Evolutionary conservation across 331 rosid genomes (phyloP).

Genomic region (Telfairia occidentalis): DNA sequence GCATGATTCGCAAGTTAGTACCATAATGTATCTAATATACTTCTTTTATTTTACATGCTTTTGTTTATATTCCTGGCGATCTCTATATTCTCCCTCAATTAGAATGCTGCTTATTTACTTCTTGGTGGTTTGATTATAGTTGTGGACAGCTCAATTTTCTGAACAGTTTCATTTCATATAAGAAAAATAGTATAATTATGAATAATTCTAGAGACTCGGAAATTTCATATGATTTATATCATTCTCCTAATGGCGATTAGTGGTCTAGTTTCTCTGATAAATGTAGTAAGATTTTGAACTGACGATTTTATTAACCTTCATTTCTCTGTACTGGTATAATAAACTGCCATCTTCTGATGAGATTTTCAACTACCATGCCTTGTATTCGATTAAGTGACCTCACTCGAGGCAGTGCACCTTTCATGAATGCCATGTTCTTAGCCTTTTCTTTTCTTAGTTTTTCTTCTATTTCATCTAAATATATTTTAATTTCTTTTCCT

Average conservation of each 20-base stretch:
- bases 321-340: background rate
- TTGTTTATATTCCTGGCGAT: background rate
- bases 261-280: background rate
- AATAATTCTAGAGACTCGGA: background rate
- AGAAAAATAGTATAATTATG: background rate
- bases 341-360: background rate
- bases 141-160: background rate
- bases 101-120: background rate
- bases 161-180: background rate
- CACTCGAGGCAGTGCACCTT: background rate
- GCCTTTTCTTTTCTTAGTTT: background rate
- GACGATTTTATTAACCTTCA: background rate
- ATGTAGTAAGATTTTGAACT: too few species aligned
- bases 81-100: background rate
- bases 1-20: slow-evolving; percentile 95
- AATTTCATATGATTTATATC: background rate
- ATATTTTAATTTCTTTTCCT: background rate
- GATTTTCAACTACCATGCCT: background rate
- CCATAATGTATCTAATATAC: slow-evolving; percentile 9
- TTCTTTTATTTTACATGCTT: slow-evolving; percentile 12
- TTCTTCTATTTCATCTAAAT: background rate
- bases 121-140: background rate
- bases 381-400: background rate
- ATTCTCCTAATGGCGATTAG: background rate
- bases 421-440: background rate